phyloP scores from a whole-genome alignment of 2,329 filamentous ascomycete species.

The Juglanconis juglandina region DNA sequence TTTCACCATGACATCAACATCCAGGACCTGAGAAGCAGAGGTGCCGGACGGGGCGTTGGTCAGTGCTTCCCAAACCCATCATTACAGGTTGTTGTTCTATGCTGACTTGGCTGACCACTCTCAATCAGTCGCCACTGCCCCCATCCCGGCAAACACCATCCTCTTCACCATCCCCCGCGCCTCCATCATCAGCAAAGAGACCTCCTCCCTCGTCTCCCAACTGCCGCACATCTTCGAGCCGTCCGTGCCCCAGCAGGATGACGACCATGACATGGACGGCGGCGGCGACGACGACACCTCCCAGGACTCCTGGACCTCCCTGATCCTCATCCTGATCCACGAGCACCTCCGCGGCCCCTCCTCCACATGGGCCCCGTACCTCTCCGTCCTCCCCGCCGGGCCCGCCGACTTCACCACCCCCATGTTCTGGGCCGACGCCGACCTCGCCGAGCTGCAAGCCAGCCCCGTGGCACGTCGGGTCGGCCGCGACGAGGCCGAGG shows the following conservation, averaged over 20 bases:
- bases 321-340: slow-evolving; percentile 78
- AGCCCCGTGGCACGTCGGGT: slow-evolving; percentile 75
- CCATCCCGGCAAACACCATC: slow-evolving; percentile 71
- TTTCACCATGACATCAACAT: slow-evolving; percentile 53
- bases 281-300: slow-evolving; percentile 34
- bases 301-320: slow-evolving; percentile 51
- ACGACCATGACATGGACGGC: slow-evolving; percentile 35
- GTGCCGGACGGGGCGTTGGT: slow-evolving; percentile 56
- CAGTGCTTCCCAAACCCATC: slow-evolving; percentile 19
- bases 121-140: slow-evolving; percentile 60
- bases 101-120: not conserved
- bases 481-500: slow-evolving; percentile 68
- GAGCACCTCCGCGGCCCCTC: slow-evolving; percentile 58
- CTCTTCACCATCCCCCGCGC: slow-evolving; percentile 76
- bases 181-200: slow-evolving; percentile 68
- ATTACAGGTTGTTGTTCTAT: not conserved
- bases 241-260: slow-evolving; percentile 24
- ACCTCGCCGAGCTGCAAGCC: slow-evolving; percentile 70
- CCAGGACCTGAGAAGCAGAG: slow-evolving; percentile 46
- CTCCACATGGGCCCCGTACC: slow-evolving; percentile 75
- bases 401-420: slow-evolving; percentile 73
- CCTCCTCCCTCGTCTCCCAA: slow-evolving; percentile 61
- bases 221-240: slow-evolving; percentile 52
- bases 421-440: slow-evolving; percentile 79
- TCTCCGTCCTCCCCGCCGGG: slow-evolving; percentile 56